A percentile compares a stretch with the other conserved stretches of the same genome.
These are phyloP conservation scores for Aspergillus taichungensis DNA, from an alignment of 495 filamentous ascomycete species.

Conservation along the genomic window DNA sequence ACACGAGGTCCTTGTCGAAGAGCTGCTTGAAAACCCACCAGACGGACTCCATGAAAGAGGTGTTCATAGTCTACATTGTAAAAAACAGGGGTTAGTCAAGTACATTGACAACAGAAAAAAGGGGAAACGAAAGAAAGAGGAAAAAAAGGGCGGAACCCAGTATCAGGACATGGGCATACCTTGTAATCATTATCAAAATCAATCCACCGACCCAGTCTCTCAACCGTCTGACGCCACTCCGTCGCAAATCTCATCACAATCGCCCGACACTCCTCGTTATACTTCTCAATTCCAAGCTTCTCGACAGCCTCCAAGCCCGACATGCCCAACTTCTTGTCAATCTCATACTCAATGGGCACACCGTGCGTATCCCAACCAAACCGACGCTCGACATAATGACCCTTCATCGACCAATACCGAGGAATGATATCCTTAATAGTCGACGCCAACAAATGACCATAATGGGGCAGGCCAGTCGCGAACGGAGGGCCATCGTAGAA, in stretches of 20 bases:
- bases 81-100: not conserved
- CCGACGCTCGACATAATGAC: slow-evolving; percentile 65
- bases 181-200: slow-evolving; percentile 99
- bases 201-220: slow-evolving; percentile 90
- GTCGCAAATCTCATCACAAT: slow-evolving; percentile 90
- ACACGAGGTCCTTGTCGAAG: slow-evolving; percentile 80
- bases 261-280: slow-evolving; percentile 85
- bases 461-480: slow-evolving; percentile 77
- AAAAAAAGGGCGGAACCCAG: not conserved
- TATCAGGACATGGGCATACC: slow-evolving; percentile 29
- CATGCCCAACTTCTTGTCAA: slow-evolving; percentile 93
- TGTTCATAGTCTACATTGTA: slow-evolving; percentile 70
- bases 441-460: slow-evolving; percentile 89
- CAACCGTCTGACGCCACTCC: slow-evolving; percentile 88
- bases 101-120: not conserved
- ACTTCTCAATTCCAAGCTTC: slow-evolving; percentile 78
- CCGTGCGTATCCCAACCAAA: slow-evolving; percentile 92
- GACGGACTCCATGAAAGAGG: slow-evolving; percentile 88
- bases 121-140: not conserved
- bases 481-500: slow-evolving; percentile 55
- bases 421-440: slow-evolving; percentile 98
- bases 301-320: slow-evolving; percentile 82
- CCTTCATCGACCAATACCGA: slow-evolving; percentile 97
- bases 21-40: slow-evolving; percentile 98
- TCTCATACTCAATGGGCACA: slow-evolving; percentile 93